A percentile compares a stretch with the other conserved stretches of the same genome.
These are phyloP conservation scores for Stephanocyclus meneghinianus DNA, from an alignment of 352 stramenopile species.

Conservation along the genomic window DNA sequence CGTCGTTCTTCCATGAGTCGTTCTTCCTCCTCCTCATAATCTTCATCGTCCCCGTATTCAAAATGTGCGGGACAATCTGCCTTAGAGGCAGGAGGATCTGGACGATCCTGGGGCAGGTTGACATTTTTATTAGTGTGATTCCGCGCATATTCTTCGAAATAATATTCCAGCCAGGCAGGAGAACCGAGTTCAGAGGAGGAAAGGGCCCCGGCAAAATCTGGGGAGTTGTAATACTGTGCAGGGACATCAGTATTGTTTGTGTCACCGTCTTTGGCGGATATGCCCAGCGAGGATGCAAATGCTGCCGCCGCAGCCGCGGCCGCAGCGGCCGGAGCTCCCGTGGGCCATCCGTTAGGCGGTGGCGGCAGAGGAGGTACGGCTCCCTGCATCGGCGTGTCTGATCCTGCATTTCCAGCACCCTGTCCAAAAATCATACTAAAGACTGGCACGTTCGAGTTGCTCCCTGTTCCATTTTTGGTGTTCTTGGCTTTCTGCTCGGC, in stretches of 20 bases:
- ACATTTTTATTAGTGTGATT: neutral
- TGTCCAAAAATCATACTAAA: conserved; percentile 51
- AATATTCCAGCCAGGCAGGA: conserved; percentile 50
- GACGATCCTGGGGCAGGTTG: conserved; percentile 36
- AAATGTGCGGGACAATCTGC: conserved; percentile 31
- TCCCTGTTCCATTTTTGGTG: neutral
- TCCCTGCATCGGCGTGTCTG: neutral
- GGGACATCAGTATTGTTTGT: neutral
- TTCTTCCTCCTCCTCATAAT: conserved; percentile 36
- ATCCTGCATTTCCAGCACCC: neutral
- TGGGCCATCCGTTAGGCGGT: conserved; percentile 43
- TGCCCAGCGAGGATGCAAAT: conserved; percentile 26
- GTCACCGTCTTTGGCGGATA: neutral
- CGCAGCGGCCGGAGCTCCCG: conserved; percentile 22
- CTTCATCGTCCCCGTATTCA: conserved; percentile 40
- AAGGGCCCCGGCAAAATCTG: neutral
- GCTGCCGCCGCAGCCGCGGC: conserved; percentile 34
- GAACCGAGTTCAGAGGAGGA: conserved; percentile 17
- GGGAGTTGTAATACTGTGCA: neutral
- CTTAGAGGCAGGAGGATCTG: conserved; percentile 5
- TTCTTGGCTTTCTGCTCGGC: conserved; percentile 4
- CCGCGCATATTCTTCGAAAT: conserved; percentile 22
- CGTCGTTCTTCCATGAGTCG: conserved; percentile 18
- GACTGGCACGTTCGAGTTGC: conserved; percentile 17
- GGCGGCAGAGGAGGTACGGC: conserved; percentile 41